phyloP scores from a whole-genome alignment of 441 rosid genomes.

The Gossypium davidsonii region DNA sequence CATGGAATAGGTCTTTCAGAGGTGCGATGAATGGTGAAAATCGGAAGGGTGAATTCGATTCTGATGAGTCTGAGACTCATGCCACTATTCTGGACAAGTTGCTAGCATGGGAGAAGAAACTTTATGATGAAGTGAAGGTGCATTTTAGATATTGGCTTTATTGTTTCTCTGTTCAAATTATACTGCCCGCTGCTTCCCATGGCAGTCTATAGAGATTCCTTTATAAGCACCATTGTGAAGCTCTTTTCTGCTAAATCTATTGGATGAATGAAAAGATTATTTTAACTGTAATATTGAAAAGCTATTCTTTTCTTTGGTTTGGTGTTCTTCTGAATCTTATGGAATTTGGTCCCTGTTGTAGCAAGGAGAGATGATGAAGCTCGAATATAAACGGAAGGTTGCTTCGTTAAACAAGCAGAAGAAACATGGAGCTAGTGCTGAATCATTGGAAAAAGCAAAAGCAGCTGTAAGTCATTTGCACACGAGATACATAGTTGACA shows the following conservation, averaged over 20 bases:
- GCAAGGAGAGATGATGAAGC: constrained; percentile 73
- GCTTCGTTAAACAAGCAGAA: constrained; percentile 47
- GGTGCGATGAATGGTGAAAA: constrained; percentile 42
- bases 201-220: background rate
- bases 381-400: constrained; percentile 59
- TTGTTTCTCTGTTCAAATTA: background rate
- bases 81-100: constrained; percentile 64
- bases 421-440: constrained; percentile 46
- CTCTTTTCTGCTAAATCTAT: background rate
- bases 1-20: constrained; percentile 58
- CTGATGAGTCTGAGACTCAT: constrained; percentile 56
- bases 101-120: constrained; percentile 71
- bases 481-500: constrained; percentile 60
- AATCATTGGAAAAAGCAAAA: constrained; percentile 62
- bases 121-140: constrained; percentile 72
- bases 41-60: constrained; percentile 42
- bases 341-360: constrained; percentile 17
- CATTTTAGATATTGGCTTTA: background rate
- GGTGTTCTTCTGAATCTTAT: background rate
- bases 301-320: background rate
- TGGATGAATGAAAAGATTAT: background rate
- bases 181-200: background rate
- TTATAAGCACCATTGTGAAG: background rate
- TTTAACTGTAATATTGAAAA: background rate
- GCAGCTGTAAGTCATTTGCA: constrained; percentile 66